Percentiles rank a stretch among this genome's conserved stretches.
phyloP scores from a whole-genome alignment of 1,284 basidiomycete species.

The Erythrobasidium hasegawianum region DNA sequence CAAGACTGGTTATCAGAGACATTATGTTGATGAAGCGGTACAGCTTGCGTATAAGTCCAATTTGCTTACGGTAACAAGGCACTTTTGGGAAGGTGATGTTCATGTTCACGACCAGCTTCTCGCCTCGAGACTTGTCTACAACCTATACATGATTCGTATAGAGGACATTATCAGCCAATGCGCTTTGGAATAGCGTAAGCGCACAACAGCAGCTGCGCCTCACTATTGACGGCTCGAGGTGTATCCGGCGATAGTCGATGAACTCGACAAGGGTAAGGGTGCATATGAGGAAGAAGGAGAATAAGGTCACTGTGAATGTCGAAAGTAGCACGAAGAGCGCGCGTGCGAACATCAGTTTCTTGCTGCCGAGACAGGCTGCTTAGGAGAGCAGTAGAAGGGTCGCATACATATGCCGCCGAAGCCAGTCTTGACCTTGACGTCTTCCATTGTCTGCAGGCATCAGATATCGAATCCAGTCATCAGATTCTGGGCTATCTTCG shows the following conservation, averaged over 20 bases:
- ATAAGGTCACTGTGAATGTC: constrained; percentile 68
- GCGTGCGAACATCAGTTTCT: constrained; percentile 16
- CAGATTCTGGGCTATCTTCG: neutral
- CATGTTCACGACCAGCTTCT: constrained; percentile 85
- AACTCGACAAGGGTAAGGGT: constrained; percentile 90
- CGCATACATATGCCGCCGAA: constrained; percentile 44
- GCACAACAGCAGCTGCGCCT: too few species aligned
- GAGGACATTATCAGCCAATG: too few species aligned
- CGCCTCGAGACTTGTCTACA: constrained; percentile 89
- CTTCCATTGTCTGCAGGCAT: constrained; percentile 75
- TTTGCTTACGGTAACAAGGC: constrained; percentile 83
- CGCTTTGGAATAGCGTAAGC: too few species aligned
- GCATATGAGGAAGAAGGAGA: constrained; percentile 86
- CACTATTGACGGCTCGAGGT: constrained; percentile 35
- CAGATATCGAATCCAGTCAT: constrained; percentile 24
- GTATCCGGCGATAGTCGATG: constrained; percentile 75
- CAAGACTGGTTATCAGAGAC: constrained; percentile 59
- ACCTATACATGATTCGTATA: too few species aligned
- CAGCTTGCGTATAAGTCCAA: neutral
- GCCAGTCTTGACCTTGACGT: constrained; percentile 90
- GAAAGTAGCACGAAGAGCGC: constrained; percentile 29
- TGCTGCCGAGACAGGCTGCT: constrained; percentile 4
- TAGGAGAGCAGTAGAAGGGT: neutral
- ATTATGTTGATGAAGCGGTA: neutral
- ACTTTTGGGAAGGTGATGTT: constrained; percentile 95